Evolutionary conservation across 768 basidiomycete genomes (phyloP).

Genomic region (Collybia sordida): DNA sequence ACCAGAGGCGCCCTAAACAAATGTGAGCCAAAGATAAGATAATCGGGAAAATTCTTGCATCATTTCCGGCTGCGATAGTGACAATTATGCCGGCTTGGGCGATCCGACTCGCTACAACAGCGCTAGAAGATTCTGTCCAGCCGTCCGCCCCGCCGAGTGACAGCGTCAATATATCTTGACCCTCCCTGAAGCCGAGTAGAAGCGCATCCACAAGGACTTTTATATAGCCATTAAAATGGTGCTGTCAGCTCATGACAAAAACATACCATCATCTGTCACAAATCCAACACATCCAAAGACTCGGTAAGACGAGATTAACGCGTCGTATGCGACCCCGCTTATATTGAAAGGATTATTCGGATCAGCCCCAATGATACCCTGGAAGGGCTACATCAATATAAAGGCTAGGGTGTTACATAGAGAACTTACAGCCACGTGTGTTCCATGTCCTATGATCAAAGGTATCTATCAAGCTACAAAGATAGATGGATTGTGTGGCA

Average conservation of each 20-base stretch:
- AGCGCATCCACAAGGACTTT: slow-evolving; percentile 47
- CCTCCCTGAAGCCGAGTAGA: slow-evolving; percentile 49
- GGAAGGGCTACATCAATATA: slow-evolving; percentile 4
- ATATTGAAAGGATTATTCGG: slow-evolving; percentile 63
- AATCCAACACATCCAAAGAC: slow-evolving; percentile 60
- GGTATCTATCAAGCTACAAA: not conserved
- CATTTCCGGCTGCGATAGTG: slow-evolving; percentile 62
- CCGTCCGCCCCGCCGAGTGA: slow-evolving; percentile 64
- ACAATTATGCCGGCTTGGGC: slow-evolving; percentile 57
- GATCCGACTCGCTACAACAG: slow-evolving; percentile 61
- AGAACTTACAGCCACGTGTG: slow-evolving; percentile 49
- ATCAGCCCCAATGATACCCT: slow-evolving; percentile 67
- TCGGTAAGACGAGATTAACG: slow-evolving; percentile 52
- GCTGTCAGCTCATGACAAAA: not conserved
- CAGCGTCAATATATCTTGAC: slow-evolving; percentile 62
- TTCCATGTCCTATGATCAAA: slow-evolving; percentile 40
- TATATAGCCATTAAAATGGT: not conserved
- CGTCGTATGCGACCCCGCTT: slow-evolving; percentile 66
- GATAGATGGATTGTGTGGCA: slow-evolving; percentile 1
- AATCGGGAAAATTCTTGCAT: slow-evolving; percentile 21
- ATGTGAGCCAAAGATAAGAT: not conserved
- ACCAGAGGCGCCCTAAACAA: slow-evolving; percentile 46
- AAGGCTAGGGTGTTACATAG: not conserved
- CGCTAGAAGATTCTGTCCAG: slow-evolving; percentile 56
- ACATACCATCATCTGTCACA: slow-evolving; percentile 52